A percentile compares a stretch with the other conserved stretches of the same genome.
These are phyloP conservation scores for Aspergillus eucalypticola DNA, from an alignment of 2,329 filamentous ascomycete species.

Conservation along the genomic window DNA sequence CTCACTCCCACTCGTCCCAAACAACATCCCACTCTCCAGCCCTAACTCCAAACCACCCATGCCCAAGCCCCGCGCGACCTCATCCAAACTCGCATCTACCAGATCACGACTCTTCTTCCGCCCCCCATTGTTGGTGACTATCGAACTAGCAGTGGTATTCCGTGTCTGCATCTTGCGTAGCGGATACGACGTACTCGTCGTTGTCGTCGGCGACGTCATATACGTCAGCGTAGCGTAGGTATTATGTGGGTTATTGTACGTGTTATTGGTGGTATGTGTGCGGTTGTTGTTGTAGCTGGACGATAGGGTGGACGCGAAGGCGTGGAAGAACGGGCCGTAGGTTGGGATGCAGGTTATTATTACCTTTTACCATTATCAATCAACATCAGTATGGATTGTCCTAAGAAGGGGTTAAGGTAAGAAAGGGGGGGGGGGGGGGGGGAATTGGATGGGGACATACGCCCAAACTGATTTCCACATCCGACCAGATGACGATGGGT, in stretches of 20 bases:
- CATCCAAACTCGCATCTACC: background rate
- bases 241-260: background rate
- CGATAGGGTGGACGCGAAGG: constrained; percentile 19
- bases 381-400: background rate
- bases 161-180: background rate
- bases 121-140: background rate
- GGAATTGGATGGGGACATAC: constrained; percentile 11
- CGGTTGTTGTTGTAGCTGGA: background rate
- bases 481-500: constrained; percentile 48
- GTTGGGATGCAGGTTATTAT: constrained; percentile 48
- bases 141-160: background rate
- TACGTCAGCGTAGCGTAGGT: too few relatives aligned
- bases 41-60: background rate
- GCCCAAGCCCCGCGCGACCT: background rate
- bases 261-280: background rate
- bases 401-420: background rate
- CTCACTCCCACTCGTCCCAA: background rate
- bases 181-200: background rate
- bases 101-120: background rate
- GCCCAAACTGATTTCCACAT: constrained; percentile 49
- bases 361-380: constrained; percentile 23
- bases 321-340: constrained; percentile 43
- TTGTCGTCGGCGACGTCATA: background rate
- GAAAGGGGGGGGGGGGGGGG: too few relatives aligned
- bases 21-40: background rate